Percentiles rank a stretch among this genome's conserved stretches.
Evolutionary conservation across 139 green algal genomes (phyloP).

Genomic region (Pedinophyceae sp.): DNA sequence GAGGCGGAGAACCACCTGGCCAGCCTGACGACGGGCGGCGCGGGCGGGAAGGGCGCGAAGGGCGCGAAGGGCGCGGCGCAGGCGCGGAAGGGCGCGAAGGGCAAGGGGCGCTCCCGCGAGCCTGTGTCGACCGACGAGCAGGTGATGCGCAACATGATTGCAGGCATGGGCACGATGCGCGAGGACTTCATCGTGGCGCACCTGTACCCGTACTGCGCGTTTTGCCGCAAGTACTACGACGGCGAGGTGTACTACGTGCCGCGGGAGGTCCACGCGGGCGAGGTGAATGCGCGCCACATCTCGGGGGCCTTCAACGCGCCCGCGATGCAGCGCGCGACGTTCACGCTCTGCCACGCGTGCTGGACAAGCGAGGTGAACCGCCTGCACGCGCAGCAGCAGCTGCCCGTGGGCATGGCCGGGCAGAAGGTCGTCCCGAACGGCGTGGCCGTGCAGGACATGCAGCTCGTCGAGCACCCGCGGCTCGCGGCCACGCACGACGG

Average conservation of each 20-base stretch:
- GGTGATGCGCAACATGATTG: slow-evolving; percentile 61
- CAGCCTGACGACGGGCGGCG: slow-evolving; percentile 7
- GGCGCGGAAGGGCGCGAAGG: slow-evolving; percentile 13
- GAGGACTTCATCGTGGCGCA: slow-evolving; percentile 98
- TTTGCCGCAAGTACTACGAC: slow-evolving; percentile 56
- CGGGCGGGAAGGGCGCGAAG: slow-evolving; percentile 19
- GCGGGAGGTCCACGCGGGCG: slow-evolving; percentile 2
- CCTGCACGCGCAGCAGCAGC: neutral
- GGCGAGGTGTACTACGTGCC: slow-evolving; percentile 9
- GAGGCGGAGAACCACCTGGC: slow-evolving; percentile 40
- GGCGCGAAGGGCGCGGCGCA: slow-evolving; percentile 4
- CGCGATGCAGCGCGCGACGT: slow-evolving; percentile 4
- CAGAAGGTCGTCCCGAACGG: neutral
- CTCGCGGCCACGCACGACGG: slow-evolving; percentile 15
- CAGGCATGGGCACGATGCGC: slow-evolving; percentile 76
- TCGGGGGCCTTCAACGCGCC: slow-evolving; percentile 2
- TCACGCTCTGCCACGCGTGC: too few relatives aligned
- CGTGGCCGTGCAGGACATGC: neutral
- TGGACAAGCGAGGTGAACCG: slow-evolving; percentile 3
- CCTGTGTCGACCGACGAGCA: slow-evolving; percentile 37
- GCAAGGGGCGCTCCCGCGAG: neutral
- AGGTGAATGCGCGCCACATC: neutral
- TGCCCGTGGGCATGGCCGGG: neutral
- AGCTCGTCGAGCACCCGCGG: too few relatives aligned
- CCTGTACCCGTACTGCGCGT: slow-evolving; percentile 72